A percentile compares a stretch with the other conserved stretches of the same genome.
Evolutionary conservation across 106 monocot species (phyloP).

Genomic region (Dendrobium catenatum): DNA sequence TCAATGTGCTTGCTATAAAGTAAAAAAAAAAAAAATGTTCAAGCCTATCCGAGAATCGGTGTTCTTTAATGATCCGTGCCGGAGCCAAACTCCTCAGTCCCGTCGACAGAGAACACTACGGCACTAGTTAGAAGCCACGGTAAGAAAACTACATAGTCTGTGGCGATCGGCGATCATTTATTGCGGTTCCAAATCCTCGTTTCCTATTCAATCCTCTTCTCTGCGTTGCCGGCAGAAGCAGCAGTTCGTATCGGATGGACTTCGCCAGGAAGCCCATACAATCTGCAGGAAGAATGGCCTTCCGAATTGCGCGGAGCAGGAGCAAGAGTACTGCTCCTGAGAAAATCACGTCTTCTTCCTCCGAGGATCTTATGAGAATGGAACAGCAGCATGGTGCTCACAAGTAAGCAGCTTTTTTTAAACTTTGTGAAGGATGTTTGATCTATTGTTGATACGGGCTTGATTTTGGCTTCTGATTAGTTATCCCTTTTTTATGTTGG

Average conservation of each 20-base stretch:
- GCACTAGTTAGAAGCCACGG: no score
- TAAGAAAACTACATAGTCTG: no score
- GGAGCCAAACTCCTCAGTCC: no score
- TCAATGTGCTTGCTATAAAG: no score
- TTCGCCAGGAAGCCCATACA: constrained; percentile 16
- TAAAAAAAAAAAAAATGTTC: no score
- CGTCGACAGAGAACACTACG: no score
- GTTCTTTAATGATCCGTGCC: no score
- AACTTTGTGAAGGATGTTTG: not conserved
- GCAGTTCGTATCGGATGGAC: not conserved
- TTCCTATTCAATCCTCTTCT: not conserved
- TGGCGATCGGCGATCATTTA: no score
- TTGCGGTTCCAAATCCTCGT: no score
- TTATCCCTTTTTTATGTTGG: not conserved
- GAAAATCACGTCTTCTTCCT: constrained; percentile 33
- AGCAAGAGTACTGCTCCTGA: constrained; percentile 22
- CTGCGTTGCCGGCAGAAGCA: not conserved
- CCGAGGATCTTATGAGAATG: constrained; percentile 69
- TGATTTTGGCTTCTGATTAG: not conserved
- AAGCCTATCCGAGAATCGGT: no score
- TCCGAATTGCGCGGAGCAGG: constrained; percentile 8
- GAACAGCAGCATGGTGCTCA: constrained; percentile 77
- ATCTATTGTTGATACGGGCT: not conserved
- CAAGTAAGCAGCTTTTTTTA: constrained; percentile 39
- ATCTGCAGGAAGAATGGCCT: not conserved